Conservation (phyloP, 1,284 basidiomycete species). For the Moesziomyces sp. region DNA sequence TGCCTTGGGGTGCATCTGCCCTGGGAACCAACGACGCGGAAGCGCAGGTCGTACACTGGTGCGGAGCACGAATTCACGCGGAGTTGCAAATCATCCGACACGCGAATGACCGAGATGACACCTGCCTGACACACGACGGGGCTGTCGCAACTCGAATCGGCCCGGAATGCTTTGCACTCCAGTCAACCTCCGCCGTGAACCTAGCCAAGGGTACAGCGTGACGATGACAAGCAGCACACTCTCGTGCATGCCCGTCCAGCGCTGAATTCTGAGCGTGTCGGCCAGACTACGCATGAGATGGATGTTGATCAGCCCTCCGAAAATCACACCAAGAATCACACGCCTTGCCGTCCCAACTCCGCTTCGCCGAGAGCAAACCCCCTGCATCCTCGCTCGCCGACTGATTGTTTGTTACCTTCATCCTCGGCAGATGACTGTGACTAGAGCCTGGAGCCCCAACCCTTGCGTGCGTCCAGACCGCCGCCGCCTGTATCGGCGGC, state of each 20-base stretch:
- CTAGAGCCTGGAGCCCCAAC: background rate
- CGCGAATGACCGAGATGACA: background rate
- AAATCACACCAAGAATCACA: too few relatives aligned
- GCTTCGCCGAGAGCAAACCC: conserved; percentile 9
- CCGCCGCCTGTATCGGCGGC: background rate
- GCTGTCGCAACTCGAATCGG: too few relatives aligned
- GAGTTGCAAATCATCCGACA: background rate
- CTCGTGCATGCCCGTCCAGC: too few relatives aligned
- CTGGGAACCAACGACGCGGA: background rate
- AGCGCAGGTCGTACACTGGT: too few relatives aligned
- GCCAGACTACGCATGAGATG: background rate
- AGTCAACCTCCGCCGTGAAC: too few relatives aligned
- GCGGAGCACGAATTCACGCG: background rate
- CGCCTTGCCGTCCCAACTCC: conserved; percentile 7
- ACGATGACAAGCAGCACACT: too few relatives aligned
- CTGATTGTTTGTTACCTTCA: background rate
- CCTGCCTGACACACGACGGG: background rate
- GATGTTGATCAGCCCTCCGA: background rate
- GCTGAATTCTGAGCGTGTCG: background rate
- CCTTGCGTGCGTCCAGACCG: conserved; percentile 4
- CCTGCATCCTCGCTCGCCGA: background rate
- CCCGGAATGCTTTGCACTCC: too few relatives aligned
- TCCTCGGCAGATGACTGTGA: background rate
- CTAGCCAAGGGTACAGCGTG: too few relatives aligned
- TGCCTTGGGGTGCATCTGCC: too few relatives aligned